Evolutionary conservation across 768 basidiomycete species (phyloP), one percentile per base, ranked within the genome.

Genomic region (Psilocybe tampanensis): DNA sequence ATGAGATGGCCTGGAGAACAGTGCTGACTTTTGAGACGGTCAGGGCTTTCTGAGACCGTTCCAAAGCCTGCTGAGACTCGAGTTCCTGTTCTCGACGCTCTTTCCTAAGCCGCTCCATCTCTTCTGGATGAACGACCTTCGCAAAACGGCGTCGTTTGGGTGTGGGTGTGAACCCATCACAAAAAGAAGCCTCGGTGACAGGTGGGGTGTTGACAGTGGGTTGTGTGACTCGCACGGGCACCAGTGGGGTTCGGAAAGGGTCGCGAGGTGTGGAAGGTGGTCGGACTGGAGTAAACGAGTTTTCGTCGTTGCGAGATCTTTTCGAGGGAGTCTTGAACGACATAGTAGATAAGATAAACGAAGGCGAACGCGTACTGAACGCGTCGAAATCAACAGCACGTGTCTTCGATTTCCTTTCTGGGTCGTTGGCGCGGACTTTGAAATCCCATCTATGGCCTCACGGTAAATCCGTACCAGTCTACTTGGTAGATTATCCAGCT

Each of bases 111-210:
- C 19, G 9, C 24, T 47, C 24, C 22, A 45, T 5, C 8, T 55
- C 44, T 13, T 55, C 44, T 17, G 24, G 24, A 18, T 44, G 29
- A 19, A 29, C 17, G 29, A 11, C 43, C 32, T 23, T 11, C 4
- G 21, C 42, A 19, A 44, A 8, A 13, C 26, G 21, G 21, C 52
- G 15, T 33, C 26, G 21, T 29, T 54, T 54, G 13, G 52, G 52
- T 5, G 43, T 41, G 9, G 45, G 54, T 39, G 54, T 47, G n/a
- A 33, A 36, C 18, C 33, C 54, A 55, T 45, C 44, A 26, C 34
- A 4, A 47, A 47, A 47, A 17, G 21, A 24, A 24, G n/a, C 12
- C 11, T 17, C 17, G 42, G 3, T 54, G 52, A 45, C 52, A 44
- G 52, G 32, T 34, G 41, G 29, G 52, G 33, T 8, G 33, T 34